A percentile compares a stretch with the other conserved stretches of the same genome.
phyloP scores from a whole-genome alignment of 1,284 basidiomycete species.

The Chiua sp. region DNA sequence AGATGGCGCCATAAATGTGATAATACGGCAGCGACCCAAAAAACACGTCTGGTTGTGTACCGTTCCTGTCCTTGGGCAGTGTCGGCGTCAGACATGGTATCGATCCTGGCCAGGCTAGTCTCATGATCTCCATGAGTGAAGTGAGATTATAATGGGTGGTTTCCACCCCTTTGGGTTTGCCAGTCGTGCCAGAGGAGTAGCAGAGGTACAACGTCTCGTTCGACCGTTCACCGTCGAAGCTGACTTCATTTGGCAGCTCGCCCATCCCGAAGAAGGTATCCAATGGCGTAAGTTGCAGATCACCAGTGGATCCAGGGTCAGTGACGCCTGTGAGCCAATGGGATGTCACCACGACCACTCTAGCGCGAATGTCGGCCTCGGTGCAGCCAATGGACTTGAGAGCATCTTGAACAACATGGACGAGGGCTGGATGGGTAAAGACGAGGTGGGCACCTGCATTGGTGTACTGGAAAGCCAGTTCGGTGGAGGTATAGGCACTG shows the following conservation, averaged over 20 bases:
- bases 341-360: conserved; percentile 51
- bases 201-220: conserved; percentile 67
- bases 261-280: conserved; percentile 53
- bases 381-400: conserved; percentile 47
- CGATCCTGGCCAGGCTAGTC: conserved; percentile 44
- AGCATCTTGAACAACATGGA: conserved; percentile 50
- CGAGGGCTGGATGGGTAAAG: conserved; percentile 57
- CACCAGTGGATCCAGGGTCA: conserved; percentile 32
- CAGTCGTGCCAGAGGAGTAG: conserved; percentile 71
- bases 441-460: conserved; percentile 61
- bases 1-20: conserved; percentile 61
- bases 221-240: conserved; percentile 53
- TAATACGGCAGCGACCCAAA: conserved; percentile 64
- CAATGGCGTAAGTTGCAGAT: conserved; percentile 38
- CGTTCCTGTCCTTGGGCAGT: background rate
- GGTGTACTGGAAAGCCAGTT: conserved; percentile 55
- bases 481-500: conserved; percentile 47
- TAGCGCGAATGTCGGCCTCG: conserved; percentile 45
- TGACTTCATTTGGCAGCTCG: conserved; percentile 50
- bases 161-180: conserved; percentile 65
- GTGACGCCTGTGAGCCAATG: conserved; percentile 46
- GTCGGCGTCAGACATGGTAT: conserved; percentile 31
- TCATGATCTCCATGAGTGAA: conserved; percentile 51
- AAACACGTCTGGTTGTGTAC: conserved; percentile 46
- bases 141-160: conserved; percentile 73